phyloP scores from a whole-genome alignment of 2,329 filamentous ascomycete genomes.

The Aspergillus ochraceoroseus region DNA sequence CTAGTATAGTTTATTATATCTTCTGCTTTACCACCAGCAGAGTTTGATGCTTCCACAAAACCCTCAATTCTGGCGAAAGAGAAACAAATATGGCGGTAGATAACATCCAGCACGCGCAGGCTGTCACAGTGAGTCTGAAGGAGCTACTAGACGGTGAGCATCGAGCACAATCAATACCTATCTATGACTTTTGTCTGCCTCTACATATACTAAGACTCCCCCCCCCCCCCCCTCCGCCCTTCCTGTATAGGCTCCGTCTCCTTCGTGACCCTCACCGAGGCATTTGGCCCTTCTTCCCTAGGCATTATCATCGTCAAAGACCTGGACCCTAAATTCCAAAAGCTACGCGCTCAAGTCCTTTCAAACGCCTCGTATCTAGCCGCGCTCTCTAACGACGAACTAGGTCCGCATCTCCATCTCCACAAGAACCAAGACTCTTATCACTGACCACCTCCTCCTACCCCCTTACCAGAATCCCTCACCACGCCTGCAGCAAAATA shows the following conservation, averaged over 20 bases:
- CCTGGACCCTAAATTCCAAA: slow-evolving; percentile 65
- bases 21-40: neutral
- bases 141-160: slow-evolving; percentile 46
- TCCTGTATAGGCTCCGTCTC: slow-evolving; percentile 35
- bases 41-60: neutral
- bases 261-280: slow-evolving; percentile 50
- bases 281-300: slow-evolving; percentile 84
- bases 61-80: neutral
- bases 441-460: neutral
- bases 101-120: slow-evolving; percentile 30
- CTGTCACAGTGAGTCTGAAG: slow-evolving; percentile 47
- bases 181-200: neutral
- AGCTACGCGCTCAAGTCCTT: slow-evolving; percentile 68
- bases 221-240: no score
- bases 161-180: neutral
- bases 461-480: slow-evolving; percentile 38
- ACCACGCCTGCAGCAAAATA: slow-evolving; percentile 50
- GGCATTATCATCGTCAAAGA: slow-evolving; percentile 93
- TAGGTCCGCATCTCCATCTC: slow-evolving; percentile 51
- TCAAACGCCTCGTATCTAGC: slow-evolving; percentile 87
- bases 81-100: slow-evolving; percentile 21
- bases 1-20: slow-evolving; percentile 1
- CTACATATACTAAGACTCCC: no score
- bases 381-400: slow-evolving; percentile 65
- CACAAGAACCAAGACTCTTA: neutral